Evolutionary conservation across 257 asterid genomes (phyloP).

Genomic region (Hygrophila difformis): DNA sequence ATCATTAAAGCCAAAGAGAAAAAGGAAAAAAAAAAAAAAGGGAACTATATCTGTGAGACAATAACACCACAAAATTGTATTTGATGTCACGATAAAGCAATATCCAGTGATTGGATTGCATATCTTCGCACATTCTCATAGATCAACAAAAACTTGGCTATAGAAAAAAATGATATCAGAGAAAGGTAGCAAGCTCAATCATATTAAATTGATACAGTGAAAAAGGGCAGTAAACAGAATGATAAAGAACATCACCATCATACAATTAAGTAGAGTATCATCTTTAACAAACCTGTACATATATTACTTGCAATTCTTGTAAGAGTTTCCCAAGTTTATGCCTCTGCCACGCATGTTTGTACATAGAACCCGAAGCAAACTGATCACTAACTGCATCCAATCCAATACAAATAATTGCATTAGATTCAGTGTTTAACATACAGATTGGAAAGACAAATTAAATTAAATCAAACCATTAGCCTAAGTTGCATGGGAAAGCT

Average conservation of each 20-base stretch:
- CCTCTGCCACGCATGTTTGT: conserved; percentile 94
- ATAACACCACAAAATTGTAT: no score
- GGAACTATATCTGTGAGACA: no score
- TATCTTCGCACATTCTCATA: no score
- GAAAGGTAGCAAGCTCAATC: neutral
- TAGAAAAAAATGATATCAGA: neutral
- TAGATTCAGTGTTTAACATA: conserved; percentile 9
- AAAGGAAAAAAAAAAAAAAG: no score
- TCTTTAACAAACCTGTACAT: conserved; percentile 60
- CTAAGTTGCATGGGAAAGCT: conserved; percentile 6
- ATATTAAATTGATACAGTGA: conserved; percentile 1
- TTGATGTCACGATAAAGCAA: no score
- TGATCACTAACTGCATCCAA: conserved; percentile 80
- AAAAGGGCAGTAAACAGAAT: neutral
- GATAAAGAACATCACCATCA: neutral
- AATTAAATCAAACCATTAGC: conserved; percentile 8
- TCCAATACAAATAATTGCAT: conserved; percentile 21
- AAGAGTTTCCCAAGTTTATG: conserved; percentile 95
- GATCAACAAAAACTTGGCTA: neutral
- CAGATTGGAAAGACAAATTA: neutral
- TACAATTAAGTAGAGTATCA: conserved; percentile 4
- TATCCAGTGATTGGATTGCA: no score
- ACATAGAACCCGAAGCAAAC: conserved; percentile 73
- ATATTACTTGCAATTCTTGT: conserved; percentile 95
- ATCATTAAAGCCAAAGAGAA: no score